These are phyloP conservation scores for Cerioporus squamosus DNA, from an alignment of 1,284 basidiomycete species.

Conservation along the genomic window DNA sequence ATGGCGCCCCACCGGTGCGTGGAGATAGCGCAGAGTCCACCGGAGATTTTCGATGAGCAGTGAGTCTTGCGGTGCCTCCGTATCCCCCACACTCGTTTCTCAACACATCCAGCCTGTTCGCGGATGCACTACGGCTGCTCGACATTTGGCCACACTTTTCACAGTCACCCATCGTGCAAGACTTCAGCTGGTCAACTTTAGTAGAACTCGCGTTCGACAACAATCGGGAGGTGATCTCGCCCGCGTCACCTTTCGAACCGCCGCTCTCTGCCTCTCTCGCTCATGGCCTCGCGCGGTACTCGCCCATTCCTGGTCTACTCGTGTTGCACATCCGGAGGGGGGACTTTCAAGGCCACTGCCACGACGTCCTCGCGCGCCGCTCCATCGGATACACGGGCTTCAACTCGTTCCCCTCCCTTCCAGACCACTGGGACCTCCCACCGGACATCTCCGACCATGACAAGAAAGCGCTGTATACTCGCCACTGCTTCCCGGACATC, in stretches of 20 bases:
- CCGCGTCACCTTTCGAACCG: conserved; percentile 18
- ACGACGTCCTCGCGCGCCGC: conserved; percentile 44
- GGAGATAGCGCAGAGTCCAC: conserved; percentile 17
- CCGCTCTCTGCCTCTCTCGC: conserved; percentile 16
- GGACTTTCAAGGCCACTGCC: conserved; percentile 59
- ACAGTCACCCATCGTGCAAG: conserved; percentile 39
- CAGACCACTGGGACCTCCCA: conserved; percentile 41
- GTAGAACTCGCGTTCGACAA: conserved; percentile 38
- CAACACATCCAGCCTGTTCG: conserved; percentile 34
- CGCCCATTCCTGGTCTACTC: conserved; percentile 44
- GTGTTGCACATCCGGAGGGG: conserved; percentile 65
- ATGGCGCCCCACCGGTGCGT: conserved; percentile 21
- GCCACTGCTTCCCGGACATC: conserved; percentile 47
- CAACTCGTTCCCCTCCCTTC: conserved; percentile 44
- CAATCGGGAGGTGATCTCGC: conserved; percentile 39
- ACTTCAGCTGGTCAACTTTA: conserved; percentile 46
- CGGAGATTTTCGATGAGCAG: conserved; percentile 22
- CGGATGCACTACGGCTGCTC: conserved; percentile 35
- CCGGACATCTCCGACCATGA: conserved; percentile 29
- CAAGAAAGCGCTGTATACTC: conserved; percentile 35
- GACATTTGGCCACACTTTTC: conserved; percentile 42
- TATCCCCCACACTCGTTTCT: background rate
- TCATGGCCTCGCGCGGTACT: conserved; percentile 18
- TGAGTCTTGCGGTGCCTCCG: background rate
- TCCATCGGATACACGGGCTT: conserved; percentile 45